These are phyloP conservation scores for Schizosaccharomyces osmophilus DNA, from an alignment of 805 yeast genomes.

Conservation along the genomic window DNA sequence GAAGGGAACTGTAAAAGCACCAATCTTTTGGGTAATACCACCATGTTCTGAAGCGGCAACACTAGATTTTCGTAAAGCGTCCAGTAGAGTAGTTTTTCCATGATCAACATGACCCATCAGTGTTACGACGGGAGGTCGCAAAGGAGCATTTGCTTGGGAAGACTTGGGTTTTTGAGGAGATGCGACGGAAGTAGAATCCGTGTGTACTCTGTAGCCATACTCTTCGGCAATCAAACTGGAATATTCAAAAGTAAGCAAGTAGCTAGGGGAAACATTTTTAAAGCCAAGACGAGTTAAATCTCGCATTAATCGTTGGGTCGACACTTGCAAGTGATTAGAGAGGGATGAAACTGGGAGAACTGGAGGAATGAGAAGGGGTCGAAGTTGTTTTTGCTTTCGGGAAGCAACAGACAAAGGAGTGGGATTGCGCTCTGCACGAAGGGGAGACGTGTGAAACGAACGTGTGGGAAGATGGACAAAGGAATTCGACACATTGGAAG, in stretches of 20 bases:
- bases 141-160: constrained; percentile 18
- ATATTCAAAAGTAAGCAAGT: constrained; percentile 54
- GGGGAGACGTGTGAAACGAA: not conserved
- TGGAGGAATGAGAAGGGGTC: not conserved
- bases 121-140: constrained; percentile 83
- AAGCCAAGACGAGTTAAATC: not conserved
- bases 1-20: constrained; percentile 70
- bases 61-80: constrained; percentile 59
- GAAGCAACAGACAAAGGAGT: not conserved
- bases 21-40: constrained; percentile 93
- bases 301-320: not conserved
- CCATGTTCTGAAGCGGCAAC: constrained; percentile 74
- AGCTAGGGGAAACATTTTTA: not conserved
- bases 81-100: constrained; percentile 87
- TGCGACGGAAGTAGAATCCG: constrained; percentile 32
- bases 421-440: not conserved
- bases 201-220: constrained; percentile 38
- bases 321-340: not conserved
- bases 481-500: no score
- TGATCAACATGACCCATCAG: constrained; percentile 99
- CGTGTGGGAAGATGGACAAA: no score
- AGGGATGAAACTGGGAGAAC: not conserved
- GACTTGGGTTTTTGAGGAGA: constrained; percentile 15
- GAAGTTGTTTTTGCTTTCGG: not conserved
- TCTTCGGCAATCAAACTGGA: constrained; percentile 76